Evolutionary conservation across 1,139 yeast genomes (phyloP), one percentile per base, ranked within the genome.

Genomic region (Chernovozyma sophiae-reginae): DNA sequence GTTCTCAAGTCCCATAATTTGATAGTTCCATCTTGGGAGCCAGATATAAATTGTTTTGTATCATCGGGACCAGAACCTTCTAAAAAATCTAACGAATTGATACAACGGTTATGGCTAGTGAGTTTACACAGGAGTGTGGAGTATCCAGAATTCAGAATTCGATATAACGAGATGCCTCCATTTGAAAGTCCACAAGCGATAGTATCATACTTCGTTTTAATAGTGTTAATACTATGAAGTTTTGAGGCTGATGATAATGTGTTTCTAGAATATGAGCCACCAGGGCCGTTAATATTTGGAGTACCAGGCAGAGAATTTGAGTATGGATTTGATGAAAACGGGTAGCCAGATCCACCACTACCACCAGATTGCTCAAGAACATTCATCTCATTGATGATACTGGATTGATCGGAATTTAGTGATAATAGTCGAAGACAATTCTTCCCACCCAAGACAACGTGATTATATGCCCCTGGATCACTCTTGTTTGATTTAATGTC

Each of bases 1-100:
- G 74, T 67, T 33, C 96, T 72, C 40, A 89, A 57, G 57, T 92
- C 97, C 97, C 97, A 92, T 14, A 89, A 59, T 46, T 86, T 82
- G 39, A 90, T 79, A 15, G 82, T 69, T 2, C 97, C 97, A 60
- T 92, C 98, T 53, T 87, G 96, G 0, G 95, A 84, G 0, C 96
- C 98, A 1, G 96, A 83, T 2, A 87, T 60, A 13, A 92, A 58
- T 33, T 77, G 67, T 47, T 74, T 72, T 1, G 83, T 75, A 32
- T 74, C 74, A 3, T 72, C 70, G 3, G 40, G 27, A 16, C 33
- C 34, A 3, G 48, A 45, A 32, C 42, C 47, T 16, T 39, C 44
- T 14, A 63, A 50, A 55, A 87, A 89, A 41, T 85, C 87, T 22
- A 92, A 64, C 1, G 95, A 76, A 52, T 89, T 87, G 32, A 92